Base-by-base conservation (phyloP, 768 basidiomycete species). In the Lanmaoa rubissima region DNA sequence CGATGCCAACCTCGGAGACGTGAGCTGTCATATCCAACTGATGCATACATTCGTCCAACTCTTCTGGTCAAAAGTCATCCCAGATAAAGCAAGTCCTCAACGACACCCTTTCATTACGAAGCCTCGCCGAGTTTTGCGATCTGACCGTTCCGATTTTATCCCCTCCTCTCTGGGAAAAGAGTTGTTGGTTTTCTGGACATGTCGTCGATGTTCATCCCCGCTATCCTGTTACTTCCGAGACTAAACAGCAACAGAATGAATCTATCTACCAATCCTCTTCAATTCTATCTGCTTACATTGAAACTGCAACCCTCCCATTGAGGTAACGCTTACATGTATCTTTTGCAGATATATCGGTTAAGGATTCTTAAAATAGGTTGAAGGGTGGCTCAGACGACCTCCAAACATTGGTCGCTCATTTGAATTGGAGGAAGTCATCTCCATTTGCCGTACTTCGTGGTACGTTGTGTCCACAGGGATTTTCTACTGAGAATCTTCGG, bases 361-460 rank as follows among this genome's bases (percentile, higher is more conserved):
- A 46, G 19, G 24, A 17, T 24, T 32, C 21, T 39, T 36, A 19
- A 39, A 43, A 40, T 57, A 82, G 79, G 52, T 55, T 76, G 41
- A 73, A 74, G 62, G 52, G 65, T 9, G 63, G 70, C 28, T 51
- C 54, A 10, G 63, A 79, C 13, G 74, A 78, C 61, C 69, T 91
- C 34, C 65, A 76, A 14, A 77, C 70, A 42, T 63, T 83, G 40
- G 76, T 73, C 24, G 65, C 73, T 4, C 77, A 78, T 42, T 71
- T 90, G 42, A 83, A 82, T 58, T 79, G 79, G 75, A 75, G 79
- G 21, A 81, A 78, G 31, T 71, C 75, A 36, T 78, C 79, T 42
- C 80, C 79, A 2, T 83, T 90, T 57, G 77, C 77, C 35, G 74
- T 82, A 48, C 76, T 92, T 14, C 72, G 73, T 50, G 89, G 89